Conservation (phyloP, 306 rosid genomes). For the Heteromeles arbutifolia region DNA sequence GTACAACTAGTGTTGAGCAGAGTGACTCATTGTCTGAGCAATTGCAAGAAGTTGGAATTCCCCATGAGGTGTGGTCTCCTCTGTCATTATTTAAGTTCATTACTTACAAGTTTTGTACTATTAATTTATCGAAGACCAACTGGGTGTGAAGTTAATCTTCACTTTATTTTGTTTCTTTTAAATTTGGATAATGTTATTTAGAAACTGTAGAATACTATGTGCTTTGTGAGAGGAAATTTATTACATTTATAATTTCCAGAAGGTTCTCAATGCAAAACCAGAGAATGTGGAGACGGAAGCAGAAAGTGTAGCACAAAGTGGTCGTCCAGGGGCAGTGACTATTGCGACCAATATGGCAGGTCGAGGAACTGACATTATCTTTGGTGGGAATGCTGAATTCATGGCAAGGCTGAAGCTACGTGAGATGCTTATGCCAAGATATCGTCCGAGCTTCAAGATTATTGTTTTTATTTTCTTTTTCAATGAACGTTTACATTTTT, state of each 20-base stretch:
- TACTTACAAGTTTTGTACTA: background rate
- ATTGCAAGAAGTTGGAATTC: slow-evolving; percentile 80
- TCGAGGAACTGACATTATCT: slow-evolving; percentile 97
- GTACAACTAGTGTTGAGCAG: slow-evolving; percentile 97
- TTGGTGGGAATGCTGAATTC: slow-evolving; percentile 98
- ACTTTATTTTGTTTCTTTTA: background rate
- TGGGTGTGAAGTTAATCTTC: background rate
- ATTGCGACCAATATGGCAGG: slow-evolving; percentile 99
- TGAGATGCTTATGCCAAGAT: slow-evolving; percentile 97
- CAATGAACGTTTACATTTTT: background rate
- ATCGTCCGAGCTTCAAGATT: slow-evolving; percentile 8
- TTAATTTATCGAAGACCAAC: background rate
- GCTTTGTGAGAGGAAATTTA: background rate
- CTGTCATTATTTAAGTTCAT: slow-evolving; percentile 8
- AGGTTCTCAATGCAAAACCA: slow-evolving; percentile 98
- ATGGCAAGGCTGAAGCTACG: slow-evolving; percentile 95
- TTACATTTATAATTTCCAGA: slow-evolving; percentile 20
- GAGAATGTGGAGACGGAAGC: slow-evolving; percentile 99
- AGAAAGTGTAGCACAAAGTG: slow-evolving; percentile 97
- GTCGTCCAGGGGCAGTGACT: slow-evolving; percentile 94
- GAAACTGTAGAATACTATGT: background rate
- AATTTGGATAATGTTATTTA: background rate
- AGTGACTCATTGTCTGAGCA: slow-evolving; percentile 83
- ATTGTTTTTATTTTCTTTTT: slow-evolving; percentile 1
- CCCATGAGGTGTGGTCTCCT: slow-evolving; percentile 63